These are phyloP conservation scores for Pogostemon cablin DNA, from an alignment of 257 asterid species.

Conservation along the genomic window DNA sequence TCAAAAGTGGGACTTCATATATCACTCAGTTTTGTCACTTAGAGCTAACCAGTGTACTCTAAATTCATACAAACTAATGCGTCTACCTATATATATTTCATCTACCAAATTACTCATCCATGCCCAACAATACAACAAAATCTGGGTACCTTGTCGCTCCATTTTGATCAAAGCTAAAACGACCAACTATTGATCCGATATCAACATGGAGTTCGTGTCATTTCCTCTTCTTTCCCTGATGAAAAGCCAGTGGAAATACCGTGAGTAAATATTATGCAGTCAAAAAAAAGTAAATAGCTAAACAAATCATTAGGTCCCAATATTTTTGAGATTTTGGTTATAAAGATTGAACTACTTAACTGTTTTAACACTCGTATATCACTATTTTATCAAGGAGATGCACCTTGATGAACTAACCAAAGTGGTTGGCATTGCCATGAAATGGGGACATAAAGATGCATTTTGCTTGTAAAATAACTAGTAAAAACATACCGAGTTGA, in stretches of 20 bases:
- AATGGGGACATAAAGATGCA: not conserved
- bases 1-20: not conserved
- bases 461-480: not conserved
- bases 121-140: slow-evolving; percentile 20
- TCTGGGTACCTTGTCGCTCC: slow-evolving; percentile 1
- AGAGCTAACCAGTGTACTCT: not conserved
- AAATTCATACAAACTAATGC: slow-evolving; percentile 25
- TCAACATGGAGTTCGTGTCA: slow-evolving; percentile 30
- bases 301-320: not conserved
- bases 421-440: too few species aligned
- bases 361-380: too few species aligned
- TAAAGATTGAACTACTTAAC: too few species aligned
- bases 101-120: slow-evolving; percentile 14
- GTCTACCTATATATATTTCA: not conserved
- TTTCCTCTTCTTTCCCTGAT: slow-evolving; percentile 78
- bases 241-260: not conserved
- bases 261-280: not conserved
- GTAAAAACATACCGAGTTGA: slow-evolving; percentile 59
- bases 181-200: not conserved
- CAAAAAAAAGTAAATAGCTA: too few species aligned
- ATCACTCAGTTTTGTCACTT: not conserved
- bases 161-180: not conserved
- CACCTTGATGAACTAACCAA: too few species aligned
- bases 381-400: too few species aligned
- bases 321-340: too few species aligned